These are phyloP conservation scores for Starmerella asiatica DNA, from an alignment of 805 yeast species.

Conservation along the genomic window DNA sequence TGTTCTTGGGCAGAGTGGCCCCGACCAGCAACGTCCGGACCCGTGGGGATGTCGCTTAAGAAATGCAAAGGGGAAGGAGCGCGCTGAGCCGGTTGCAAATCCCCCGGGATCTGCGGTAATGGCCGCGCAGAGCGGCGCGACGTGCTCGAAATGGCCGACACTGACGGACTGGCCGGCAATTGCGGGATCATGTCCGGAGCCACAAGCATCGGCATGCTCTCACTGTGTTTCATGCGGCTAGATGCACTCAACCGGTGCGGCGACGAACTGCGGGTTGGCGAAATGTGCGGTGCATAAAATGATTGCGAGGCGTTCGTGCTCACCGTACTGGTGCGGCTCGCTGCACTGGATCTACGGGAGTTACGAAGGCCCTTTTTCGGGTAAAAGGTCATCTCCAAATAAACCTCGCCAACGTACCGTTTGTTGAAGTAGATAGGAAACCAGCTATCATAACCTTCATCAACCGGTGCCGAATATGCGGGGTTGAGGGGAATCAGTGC, in stretches of 20 bases:
- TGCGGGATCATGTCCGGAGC: background rate
- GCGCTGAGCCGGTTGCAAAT: background rate
- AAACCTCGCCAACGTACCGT: conserved; percentile 75
- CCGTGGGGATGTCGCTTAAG: background rate
- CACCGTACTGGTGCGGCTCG: background rate
- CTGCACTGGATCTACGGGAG: conserved; percentile 6
- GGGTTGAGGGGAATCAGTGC: conserved; percentile 63
- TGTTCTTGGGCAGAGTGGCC: conserved; percentile 15
- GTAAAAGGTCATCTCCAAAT: conserved; percentile 82
- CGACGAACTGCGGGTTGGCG: background rate
- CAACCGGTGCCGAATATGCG: conserved; percentile 50
- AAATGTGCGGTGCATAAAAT: background rate
- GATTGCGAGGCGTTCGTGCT: background rate
- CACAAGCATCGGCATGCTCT: conserved; percentile 2
- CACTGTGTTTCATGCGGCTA: conserved; percentile 2
- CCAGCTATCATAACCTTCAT: conserved; percentile 80
- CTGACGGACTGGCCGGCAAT: background rate
- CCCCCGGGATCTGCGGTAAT: conserved; percentile 8
- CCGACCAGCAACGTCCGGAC: background rate
- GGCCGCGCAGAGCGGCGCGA: conserved; percentile 3
- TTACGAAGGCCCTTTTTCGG: conserved; percentile 33
- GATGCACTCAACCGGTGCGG: background rate
- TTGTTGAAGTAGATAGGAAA: conserved; percentile 52
- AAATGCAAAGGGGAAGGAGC: background rate
- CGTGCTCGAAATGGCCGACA: background rate